These are phyloP conservation scores for Diaporthe eres DNA, from an alignment of 2,329 filamentous ascomycete genomes.

Conservation along the genomic window DNA sequence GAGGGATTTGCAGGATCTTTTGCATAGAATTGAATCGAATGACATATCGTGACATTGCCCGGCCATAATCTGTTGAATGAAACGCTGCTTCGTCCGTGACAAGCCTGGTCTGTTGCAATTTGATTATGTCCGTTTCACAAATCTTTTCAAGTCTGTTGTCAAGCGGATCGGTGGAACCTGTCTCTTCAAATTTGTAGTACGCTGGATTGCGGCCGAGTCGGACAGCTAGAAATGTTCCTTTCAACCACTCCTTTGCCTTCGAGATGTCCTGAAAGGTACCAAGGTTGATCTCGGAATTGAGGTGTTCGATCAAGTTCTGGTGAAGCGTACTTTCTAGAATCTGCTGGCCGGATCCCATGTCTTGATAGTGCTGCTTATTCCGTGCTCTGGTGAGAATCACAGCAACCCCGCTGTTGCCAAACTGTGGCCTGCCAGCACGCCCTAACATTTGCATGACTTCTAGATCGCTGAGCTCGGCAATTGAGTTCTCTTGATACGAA, in stretches of 20 bases:
- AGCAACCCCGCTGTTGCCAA: slow-evolving; percentile 81
- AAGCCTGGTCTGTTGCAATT: slow-evolving; percentile 73
- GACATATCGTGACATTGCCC: slow-evolving; percentile 88
- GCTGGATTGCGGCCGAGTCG: slow-evolving; percentile 78
- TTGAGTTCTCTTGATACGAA: slow-evolving; percentile 70
- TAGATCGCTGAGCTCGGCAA: slow-evolving; percentile 83
- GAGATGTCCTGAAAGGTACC: slow-evolving; percentile 76
- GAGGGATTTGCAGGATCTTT: slow-evolving; percentile 73
- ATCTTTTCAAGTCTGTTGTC: slow-evolving; percentile 79
- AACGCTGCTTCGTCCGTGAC: slow-evolving; percentile 66
- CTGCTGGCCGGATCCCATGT: slow-evolving; percentile 80
- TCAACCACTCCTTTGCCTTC: slow-evolving; percentile 81
- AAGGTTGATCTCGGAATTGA: slow-evolving; percentile 87
- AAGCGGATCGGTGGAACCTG: slow-evolving; percentile 60
- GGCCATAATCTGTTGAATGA: slow-evolving; percentile 78
- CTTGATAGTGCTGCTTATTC: slow-evolving; percentile 77
- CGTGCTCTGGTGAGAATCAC: slow-evolving; percentile 83
- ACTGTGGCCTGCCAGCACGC: slow-evolving; percentile 86
- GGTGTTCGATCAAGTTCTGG: slow-evolving; percentile 82
- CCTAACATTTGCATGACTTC: slow-evolving; percentile 95
- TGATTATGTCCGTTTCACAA: slow-evolving; percentile 76
- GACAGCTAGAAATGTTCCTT: slow-evolving; percentile 83
- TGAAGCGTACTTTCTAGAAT: slow-evolving; percentile 84
- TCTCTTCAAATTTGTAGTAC: slow-evolving; percentile 75
- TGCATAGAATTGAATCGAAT: slow-evolving; percentile 86